A percentile compares a stretch with the other conserved stretches of the same genome.
Evolutionary conservation across 83 land plant genomes (phyloP).

Genomic region (Picea abies): DNA sequence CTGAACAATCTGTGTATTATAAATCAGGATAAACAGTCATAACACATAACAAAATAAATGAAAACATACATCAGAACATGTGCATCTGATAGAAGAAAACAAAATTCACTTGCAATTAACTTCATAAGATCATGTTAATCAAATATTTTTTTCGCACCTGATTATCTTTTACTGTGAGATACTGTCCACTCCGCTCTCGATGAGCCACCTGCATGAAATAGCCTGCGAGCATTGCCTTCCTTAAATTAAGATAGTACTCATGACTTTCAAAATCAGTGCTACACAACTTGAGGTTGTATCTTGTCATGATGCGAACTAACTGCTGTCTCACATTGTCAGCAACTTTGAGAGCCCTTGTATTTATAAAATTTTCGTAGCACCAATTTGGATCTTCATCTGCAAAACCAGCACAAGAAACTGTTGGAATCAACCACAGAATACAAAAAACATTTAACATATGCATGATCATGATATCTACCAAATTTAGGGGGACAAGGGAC

Average conservation of each 20-base stretch:
- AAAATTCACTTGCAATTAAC: not conserved
- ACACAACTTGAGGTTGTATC: slow-evolving; percentile 49
- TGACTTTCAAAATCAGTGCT: slow-evolving; percentile 53
- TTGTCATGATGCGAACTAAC: slow-evolving; percentile 53
- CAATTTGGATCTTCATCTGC: slow-evolving; percentile 52
- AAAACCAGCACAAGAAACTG: not conserved
- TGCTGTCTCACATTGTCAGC: slow-evolving; percentile 53
- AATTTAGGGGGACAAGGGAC: too few species aligned
- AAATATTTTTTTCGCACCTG: slow-evolving; percentile 22
- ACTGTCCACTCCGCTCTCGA: slow-evolving; percentile 49
- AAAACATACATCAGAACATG: not conserved
- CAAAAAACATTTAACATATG: too few species aligned
- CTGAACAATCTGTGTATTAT: slow-evolving; percentile 42
- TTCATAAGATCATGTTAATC: too few species aligned
- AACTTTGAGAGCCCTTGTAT: slow-evolving; percentile 49
- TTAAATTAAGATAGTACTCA: slow-evolving; percentile 44
- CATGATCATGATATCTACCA: too few species aligned
- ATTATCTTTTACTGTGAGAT: slow-evolving; percentile 57
- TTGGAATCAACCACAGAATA: not conserved
- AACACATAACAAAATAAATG: not conserved
- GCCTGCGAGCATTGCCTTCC: slow-evolving; percentile 60
- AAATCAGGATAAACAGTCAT: too few species aligned
- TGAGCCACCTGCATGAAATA: slow-evolving; percentile 66
- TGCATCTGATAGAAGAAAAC: not conserved
- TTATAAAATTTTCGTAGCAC: slow-evolving; percentile 59